Evolutionary conservation across 768 basidiomycete species (phyloP).

Genomic region (Macrolepiota dolichaula): DNA sequence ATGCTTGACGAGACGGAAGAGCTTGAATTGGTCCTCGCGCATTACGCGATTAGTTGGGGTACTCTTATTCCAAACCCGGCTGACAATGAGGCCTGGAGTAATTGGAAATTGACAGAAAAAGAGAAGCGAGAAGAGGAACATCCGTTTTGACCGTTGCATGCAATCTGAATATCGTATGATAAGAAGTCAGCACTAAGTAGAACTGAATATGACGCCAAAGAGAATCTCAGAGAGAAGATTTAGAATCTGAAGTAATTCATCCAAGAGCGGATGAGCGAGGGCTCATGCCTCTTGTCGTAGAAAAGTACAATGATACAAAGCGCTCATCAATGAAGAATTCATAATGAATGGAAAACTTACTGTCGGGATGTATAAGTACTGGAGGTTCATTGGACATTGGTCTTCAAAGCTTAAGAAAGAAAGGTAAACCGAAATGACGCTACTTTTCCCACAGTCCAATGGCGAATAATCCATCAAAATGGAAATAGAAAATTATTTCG

Average conservation of each 20-base stretch:
- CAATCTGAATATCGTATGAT: not conserved
- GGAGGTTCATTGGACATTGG: too few relatives aligned
- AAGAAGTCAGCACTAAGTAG: not conserved
- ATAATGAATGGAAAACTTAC: not conserved
- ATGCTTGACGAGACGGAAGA: conserved; percentile 94
- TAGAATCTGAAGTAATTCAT: conserved; percentile 16
- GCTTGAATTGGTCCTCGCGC: conserved; percentile 81
- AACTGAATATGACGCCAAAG: not conserved
- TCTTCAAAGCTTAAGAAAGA: too few relatives aligned
- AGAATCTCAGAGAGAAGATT: conserved; percentile 30
- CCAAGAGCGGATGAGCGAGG: conserved; percentile 16
- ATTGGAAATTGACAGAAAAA: conserved; percentile 33
- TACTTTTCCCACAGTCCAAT: too few relatives aligned
- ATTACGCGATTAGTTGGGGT: conserved; percentile 89
- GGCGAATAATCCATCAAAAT: too few relatives aligned
- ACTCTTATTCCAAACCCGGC: conserved; percentile 20
- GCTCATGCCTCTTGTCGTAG: conserved; percentile 10
- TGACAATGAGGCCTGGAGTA: conserved; percentile 23
- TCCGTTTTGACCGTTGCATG: not conserved
- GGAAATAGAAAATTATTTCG: too few relatives aligned
- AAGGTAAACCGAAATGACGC: too few relatives aligned
- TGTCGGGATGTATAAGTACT: too few relatives aligned
- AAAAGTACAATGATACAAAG: conserved; percentile 9
- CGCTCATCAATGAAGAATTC: conserved; percentile 7
- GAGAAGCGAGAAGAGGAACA: not conserved